These are phyloP conservation scores for Colletotrichum scovillei DNA, from an alignment of 2,329 filamentous ascomycete species.

Conservation along the genomic window DNA sequence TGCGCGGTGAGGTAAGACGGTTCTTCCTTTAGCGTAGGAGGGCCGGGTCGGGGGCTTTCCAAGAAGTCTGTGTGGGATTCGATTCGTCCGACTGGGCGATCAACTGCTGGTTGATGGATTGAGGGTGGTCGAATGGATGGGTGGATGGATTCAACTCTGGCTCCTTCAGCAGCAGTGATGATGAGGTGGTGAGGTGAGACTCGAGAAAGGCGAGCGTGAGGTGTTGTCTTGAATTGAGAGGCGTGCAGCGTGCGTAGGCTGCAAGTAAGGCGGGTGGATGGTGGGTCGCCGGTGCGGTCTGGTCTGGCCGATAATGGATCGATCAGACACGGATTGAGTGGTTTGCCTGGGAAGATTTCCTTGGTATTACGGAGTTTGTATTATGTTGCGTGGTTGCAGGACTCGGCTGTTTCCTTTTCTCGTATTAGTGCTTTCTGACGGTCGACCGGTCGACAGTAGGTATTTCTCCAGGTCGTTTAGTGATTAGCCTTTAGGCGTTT, in stretches of 20 bases:
- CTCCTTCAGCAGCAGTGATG: not conserved
- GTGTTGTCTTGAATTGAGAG: not conserved
- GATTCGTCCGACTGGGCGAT: slow-evolving; percentile 3
- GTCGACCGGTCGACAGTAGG: not conserved
- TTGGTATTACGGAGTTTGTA: slow-evolving; percentile 24
- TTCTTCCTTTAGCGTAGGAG: not conserved
- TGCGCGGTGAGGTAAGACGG: slow-evolving; percentile 10
- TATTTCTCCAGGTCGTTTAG: not conserved
- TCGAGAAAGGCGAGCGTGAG: not conserved
- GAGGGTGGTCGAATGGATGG: not conserved
- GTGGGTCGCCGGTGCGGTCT: not conserved
- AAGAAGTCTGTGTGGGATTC: not conserved
- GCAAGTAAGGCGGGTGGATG: not conserved
- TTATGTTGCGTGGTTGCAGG: slow-evolving; percentile 7
- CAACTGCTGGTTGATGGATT: not conserved
- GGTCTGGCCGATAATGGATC: not conserved
- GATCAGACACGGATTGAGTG: not conserved
- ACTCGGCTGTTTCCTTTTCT: slow-evolving; percentile 15
- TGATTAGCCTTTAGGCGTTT: not conserved
- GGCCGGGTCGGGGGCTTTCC: not conserved
- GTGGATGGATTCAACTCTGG: not conserved
- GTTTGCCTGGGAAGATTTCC: not conserved
- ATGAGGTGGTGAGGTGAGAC: not conserved
- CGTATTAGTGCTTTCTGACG: slow-evolving; percentile 24
- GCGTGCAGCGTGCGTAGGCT: not conserved